phyloP scores from a whole-genome alignment of 768 basidiomycete genomes.

The Suillus luteus region DNA sequence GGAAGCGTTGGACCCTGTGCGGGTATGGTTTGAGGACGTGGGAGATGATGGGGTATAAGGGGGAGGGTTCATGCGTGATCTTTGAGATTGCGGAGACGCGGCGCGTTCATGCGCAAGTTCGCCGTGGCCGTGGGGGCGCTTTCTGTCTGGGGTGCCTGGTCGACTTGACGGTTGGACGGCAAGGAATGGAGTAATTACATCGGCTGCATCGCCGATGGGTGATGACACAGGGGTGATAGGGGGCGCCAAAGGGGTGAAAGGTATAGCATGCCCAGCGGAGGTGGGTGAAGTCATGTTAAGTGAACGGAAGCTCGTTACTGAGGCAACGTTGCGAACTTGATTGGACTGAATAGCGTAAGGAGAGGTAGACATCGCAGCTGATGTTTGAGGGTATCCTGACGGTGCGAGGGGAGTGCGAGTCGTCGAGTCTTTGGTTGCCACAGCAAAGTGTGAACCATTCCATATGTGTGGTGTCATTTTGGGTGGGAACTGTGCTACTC shows the following conservation, averaged over 20 bases:
- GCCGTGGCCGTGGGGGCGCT: conserved; percentile 11
- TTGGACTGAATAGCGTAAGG: not conserved
- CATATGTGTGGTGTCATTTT: not conserved
- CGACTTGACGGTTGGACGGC: conserved; percentile 11
- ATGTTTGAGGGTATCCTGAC: conserved; percentile 2
- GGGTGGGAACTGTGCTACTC: not conserved
- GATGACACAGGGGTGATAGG: not conserved
- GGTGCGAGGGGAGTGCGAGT: conserved; percentile 4
- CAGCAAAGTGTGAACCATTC: conserved; percentile 5
- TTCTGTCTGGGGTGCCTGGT: conserved; percentile 3
- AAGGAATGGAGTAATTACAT: conserved; percentile 28
- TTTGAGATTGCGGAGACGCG: conserved; percentile 11
- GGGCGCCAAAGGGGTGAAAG: not conserved
- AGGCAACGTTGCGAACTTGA: conserved; percentile 14
- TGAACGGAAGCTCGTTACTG: conserved; percentile 16
- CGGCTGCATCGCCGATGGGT: conserved; percentile 21
- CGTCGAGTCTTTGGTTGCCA: not conserved
- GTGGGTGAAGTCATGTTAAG: conserved; percentile 8
- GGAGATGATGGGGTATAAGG: conserved; percentile 23
- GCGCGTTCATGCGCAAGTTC: conserved; percentile 9
- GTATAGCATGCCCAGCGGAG: conserved; percentile 1
- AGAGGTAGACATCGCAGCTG: conserved; percentile 7
- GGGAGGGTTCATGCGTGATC: conserved; percentile 30
- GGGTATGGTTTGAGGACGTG: not conserved
- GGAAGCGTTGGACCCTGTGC: not conserved